These are phyloP conservation scores for Botryosphaeria dothidea DNA, from an alignment of 2,329 filamentous ascomycete genomes.

Conservation along the genomic window DNA sequence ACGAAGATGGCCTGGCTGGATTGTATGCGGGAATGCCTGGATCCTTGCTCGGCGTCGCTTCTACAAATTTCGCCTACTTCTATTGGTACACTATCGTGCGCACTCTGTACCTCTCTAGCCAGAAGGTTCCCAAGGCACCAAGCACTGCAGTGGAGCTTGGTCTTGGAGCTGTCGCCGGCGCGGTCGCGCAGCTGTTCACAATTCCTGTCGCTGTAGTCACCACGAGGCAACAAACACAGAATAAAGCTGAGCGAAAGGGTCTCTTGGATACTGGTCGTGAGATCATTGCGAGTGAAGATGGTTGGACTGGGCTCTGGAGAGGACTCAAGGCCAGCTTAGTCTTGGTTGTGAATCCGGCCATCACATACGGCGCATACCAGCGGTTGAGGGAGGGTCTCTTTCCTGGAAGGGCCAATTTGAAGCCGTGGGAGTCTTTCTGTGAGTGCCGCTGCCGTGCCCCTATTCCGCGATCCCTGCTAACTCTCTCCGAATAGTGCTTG, in stretches of 20 bases:
- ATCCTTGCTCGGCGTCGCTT: constrained; percentile 85
- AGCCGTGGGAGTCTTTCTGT: constrained; percentile 89
- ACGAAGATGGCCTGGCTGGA: constrained; percentile 76
- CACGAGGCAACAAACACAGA: constrained; percentile 92
- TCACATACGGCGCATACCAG: constrained; percentile 97
- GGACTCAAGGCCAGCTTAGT: constrained; percentile 95
- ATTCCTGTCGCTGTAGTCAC: constrained; percentile 96
- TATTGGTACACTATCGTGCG: constrained; percentile 97
- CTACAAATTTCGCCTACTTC: constrained; percentile 98
- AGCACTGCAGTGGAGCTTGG: constrained; percentile 80
- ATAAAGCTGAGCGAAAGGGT: constrained; percentile 79
- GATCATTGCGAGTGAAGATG: constrained; percentile 87
- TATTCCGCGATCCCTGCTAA: background rate
- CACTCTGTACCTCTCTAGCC: constrained; percentile 68
- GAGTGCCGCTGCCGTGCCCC: constrained; percentile 45
- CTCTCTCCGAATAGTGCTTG: constrained; percentile 67
- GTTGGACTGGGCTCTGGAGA: constrained; percentile 85
- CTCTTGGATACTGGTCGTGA: constrained; percentile 85
- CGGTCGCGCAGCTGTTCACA: constrained; percentile 90
- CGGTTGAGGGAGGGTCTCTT: constrained; percentile 77
- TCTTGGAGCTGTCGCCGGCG: constrained; percentile 84
- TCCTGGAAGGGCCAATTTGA: constrained; percentile 72
- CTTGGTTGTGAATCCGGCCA: constrained; percentile 91
- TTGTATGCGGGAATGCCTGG: constrained; percentile 89
- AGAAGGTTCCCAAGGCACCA: constrained; percentile 62